Conservation (phyloP, 2,329 filamentous ascomycete species). For the Leptographium wingfieldii region DNA sequence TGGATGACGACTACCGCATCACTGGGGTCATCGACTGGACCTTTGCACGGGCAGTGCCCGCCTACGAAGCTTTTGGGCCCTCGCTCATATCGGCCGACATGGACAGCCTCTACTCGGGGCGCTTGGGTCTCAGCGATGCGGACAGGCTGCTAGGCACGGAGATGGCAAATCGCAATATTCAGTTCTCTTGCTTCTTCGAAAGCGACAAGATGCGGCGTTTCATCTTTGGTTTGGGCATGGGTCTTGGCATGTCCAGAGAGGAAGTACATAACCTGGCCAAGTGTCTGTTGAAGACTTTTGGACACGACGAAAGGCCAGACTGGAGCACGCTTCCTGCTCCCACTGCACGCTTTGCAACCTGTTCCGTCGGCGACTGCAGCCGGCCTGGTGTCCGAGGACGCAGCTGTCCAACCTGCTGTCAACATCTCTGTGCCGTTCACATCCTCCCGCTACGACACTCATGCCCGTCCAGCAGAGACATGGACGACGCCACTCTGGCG, state of each 20-base stretch:
- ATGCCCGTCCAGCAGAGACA: background rate
- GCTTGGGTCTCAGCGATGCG: background rate
- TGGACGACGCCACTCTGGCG: slow-evolving; percentile 2
- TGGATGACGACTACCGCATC: slow-evolving; percentile 31
- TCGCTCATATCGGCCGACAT: slow-evolving; percentile 1
- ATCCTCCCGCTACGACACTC: background rate
- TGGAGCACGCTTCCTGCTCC: too few relatives aligned
- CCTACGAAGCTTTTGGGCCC: slow-evolving; percentile 22
- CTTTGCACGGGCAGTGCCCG: slow-evolving; percentile 22
- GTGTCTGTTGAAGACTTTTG: too few relatives aligned
- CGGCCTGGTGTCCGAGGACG: background rate
- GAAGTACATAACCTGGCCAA: too few relatives aligned
- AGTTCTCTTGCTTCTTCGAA: background rate
- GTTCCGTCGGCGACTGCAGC: too few relatives aligned
- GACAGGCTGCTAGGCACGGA: background rate
- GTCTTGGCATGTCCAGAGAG: background rate
- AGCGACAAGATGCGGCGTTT: slow-evolving; percentile 2
- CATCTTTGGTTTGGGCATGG: slow-evolving; percentile 2
- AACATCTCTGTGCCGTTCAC: slow-evolving; percentile 2
- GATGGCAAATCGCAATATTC: background rate
- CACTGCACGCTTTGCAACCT: too few relatives aligned
- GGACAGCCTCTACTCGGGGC: background rate
- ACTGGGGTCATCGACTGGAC: slow-evolving; percentile 23
- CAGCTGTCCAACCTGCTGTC: background rate
- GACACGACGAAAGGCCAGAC: too few relatives aligned